Conservation (phyloP, 1,139 yeast genomes). For the Sugiyamaella paludigena region DNA sequence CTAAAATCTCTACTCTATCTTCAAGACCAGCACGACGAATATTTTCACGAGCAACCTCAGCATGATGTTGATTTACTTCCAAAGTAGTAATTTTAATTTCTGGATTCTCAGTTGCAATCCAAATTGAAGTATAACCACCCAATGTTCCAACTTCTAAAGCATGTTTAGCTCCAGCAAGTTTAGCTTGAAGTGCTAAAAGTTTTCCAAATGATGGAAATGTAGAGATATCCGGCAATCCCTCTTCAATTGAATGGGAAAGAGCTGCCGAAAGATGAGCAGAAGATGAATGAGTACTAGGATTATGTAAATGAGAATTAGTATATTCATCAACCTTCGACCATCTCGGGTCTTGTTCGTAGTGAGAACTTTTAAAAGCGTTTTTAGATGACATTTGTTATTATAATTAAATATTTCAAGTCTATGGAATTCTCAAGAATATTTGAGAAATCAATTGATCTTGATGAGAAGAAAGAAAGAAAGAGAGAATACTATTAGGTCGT, state of each 20-base stretch:
- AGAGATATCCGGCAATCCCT: conserved; percentile 21
- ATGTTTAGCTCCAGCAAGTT: conserved; percentile 17
- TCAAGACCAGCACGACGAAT: conserved; percentile 22
- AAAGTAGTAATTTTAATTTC: conserved; percentile 19
- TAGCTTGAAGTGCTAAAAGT: conserved; percentile 17
- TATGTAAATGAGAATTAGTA: conserved; percentile 12
- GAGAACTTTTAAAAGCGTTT: conserved; percentile 6
- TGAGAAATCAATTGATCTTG: no score
- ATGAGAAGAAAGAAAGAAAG: neutral
- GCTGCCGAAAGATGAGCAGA: conserved; percentile 8
- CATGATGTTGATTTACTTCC: conserved; percentile 23
- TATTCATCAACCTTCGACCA: conserved; percentile 14
- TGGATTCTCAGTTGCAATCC: conserved; percentile 24
- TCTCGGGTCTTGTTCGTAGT: conserved; percentile 13
- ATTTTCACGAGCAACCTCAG: conserved; percentile 23
- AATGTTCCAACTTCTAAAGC: conserved; percentile 23
- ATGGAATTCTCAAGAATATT: no score
- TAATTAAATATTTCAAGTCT: no score
- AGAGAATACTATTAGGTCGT: neutral
- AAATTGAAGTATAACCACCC: conserved; percentile 26
- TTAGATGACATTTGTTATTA: conserved; percentile 3
- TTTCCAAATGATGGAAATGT: conserved; percentile 21
- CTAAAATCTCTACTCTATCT: conserved; percentile 23
- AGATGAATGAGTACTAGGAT: conserved; percentile 1
- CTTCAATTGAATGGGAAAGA: conserved; percentile 11